Evolutionary conservation across 1,284 basidiomycete species (phyloP), one percentile per base, ranked within the genome.

Genomic region (Sporisorium graminicola): DNA sequence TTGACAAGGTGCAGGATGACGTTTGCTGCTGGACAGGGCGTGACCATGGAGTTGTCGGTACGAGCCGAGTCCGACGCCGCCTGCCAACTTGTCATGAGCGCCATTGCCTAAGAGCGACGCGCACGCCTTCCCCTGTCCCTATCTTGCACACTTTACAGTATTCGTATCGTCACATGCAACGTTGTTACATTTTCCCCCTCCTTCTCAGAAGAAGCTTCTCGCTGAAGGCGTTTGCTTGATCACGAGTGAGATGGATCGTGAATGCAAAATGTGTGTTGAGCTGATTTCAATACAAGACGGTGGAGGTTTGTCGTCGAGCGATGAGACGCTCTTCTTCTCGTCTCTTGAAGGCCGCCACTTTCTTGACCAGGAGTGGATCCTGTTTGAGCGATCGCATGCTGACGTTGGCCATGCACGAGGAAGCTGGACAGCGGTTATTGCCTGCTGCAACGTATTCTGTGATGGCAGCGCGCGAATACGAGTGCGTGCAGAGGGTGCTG

Each of bases 1-100:
- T 89, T 99, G 65, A 94, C 92, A 35, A 90, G 95, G 69, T 94
- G 92, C 87, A 90, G 96, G 74, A 99, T 99, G 97, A 98, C 95
- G 22, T 98, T 91, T 87, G 91, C 93, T 54, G 89, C 91, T 65
- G 94, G 92, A 9, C 89, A 92, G 74, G 97, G 97, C 16, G 97
- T 99, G n/a, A 97, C 94, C 44, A 88, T 99, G 77, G 96, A 99
- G 88, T 88, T 99, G 57, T 89, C 90, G 20, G 95, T 97, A n/a
- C 91, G 96, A 54, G 94, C 94, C 57, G 95, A 99, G 86, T 91
- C 92, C 86, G 91, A 94, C 84, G 90, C 90, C 74, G 93, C 92
- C 26, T 94, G 93, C 82, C 89, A 91, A 80, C 89, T 99, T 64
- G 92, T 99, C 42, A 89, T 98, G 76, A 90, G 92, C 44, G 96